Conservation (phyloP, 371 early-diverging fungal genomes). For the Haplosporangium sp. region DNA sequence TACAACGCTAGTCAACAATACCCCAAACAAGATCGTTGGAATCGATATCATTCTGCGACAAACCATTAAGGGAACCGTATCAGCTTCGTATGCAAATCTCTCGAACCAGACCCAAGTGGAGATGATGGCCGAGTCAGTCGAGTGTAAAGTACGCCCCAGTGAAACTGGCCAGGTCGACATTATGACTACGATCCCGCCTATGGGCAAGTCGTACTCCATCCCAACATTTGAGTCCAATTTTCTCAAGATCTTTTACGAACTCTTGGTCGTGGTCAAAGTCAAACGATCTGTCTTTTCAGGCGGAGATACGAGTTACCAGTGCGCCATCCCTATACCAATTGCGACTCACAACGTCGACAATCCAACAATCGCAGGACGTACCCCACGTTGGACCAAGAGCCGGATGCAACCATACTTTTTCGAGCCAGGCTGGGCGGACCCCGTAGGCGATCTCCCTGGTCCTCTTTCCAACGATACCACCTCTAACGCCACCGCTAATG, state of each 20-base stretch:
- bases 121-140: conserved; percentile 46
- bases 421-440: conserved; percentile 33
- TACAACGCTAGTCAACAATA: conserved; percentile 39
- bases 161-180: conserved; percentile 50
- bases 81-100: conserved; percentile 48
- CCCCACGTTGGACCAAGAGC: conserved; percentile 53
- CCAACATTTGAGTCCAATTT: conserved; percentile 55
- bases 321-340: conserved; percentile 44
- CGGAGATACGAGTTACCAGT: conserved; percentile 41
- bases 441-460: conserved; percentile 40
- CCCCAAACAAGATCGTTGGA: conserved; percentile 36
- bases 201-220: conserved; percentile 26
- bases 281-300: conserved; percentile 52
- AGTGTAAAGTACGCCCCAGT: conserved; percentile 46
- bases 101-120: conserved; percentile 35
- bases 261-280: conserved; percentile 34
- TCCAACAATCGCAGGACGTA: conserved; percentile 46
- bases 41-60: conserved; percentile 44
- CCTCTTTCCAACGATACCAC: not conserved
- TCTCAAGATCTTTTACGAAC: conserved; percentile 51
- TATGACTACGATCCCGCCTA: conserved; percentile 46
- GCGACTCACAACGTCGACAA: conserved; percentile 54
- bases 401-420: conserved; percentile 54
- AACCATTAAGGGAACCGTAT: conserved; percentile 34
- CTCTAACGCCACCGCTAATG: not conserved